Percentiles rank a stretch among this genome's conserved stretches.
Evolutionary conservation across 768 basidiomycete species (phyloP).

Genomic region (Russula abietina): DNA sequence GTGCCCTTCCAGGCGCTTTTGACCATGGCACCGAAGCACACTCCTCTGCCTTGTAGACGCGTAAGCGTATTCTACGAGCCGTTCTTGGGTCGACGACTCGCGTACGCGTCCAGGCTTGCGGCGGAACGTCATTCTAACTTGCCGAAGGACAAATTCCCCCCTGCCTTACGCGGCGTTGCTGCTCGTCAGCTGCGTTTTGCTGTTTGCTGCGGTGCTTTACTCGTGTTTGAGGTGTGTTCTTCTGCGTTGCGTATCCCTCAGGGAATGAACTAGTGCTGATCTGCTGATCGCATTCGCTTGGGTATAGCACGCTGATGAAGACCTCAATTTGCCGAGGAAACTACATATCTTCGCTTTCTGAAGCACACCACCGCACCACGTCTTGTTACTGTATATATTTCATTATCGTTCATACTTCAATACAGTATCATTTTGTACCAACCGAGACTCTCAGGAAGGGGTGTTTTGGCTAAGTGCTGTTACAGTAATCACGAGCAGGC

Average conservation of each 20-base stretch:
- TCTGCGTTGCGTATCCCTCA: neutral
- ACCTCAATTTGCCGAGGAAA: neutral
- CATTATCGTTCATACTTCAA: neutral
- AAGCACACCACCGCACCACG: neutral
- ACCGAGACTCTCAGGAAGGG: neutral
- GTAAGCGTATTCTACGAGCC: neutral
- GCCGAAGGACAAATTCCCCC: neutral
- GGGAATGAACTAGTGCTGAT: neutral
- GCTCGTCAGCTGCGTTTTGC: neutral
- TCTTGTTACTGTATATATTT: neutral
- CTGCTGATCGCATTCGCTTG: neutral
- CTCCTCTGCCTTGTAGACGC: neutral
- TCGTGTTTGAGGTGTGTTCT: constrained; percentile 5
- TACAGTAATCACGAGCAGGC: too few relatives aligned
- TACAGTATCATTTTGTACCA: too few relatives aligned
- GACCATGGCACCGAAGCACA: neutral
- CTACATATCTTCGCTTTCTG: constrained; percentile 9
- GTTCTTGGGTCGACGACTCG: neutral
- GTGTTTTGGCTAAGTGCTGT: too few relatives aligned
- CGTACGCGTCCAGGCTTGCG: neutral
- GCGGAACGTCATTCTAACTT: neutral
- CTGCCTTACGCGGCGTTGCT: neutral
- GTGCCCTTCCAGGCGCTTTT: constrained; percentile 3
- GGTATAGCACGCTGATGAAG: neutral
- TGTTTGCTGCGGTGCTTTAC: constrained; percentile 3